Evolutionary conservation across 78 protist species (phyloP).

Genomic region (Planoprotostelium fungivorum): DNA sequence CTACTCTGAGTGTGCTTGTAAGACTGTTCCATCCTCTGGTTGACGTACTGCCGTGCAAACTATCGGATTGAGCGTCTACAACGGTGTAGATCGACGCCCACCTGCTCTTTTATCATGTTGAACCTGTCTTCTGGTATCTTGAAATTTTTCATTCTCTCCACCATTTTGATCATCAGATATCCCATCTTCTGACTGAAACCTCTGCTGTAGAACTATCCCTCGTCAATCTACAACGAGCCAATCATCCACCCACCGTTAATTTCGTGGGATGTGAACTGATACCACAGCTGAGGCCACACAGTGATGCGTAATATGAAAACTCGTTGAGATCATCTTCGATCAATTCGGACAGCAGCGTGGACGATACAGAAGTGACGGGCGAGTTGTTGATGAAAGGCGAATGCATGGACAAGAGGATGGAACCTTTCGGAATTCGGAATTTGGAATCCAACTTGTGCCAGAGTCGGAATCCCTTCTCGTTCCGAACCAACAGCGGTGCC

Average conservation of each 20-base stretch:
- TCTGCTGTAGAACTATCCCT: background rate
- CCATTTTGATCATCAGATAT: background rate
- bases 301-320: background rate
- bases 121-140: background rate
- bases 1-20: background rate
- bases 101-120: background rate
- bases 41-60: background rate
- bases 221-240: background rate
- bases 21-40: background rate
- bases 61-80: background rate
- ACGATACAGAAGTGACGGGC: background rate
- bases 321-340: background rate
- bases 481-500: background rate
- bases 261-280: background rate
- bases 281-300: background rate
- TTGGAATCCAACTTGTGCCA: background rate
- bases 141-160: background rate
- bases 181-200: background rate
- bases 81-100: background rate
- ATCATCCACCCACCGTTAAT: background rate
- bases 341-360: background rate
- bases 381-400: background rate
- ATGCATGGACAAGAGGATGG: background rate
- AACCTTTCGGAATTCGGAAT: background rate
- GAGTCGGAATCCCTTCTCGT: background rate